These are phyloP conservation scores for thale cress (Arabidopsis thaliana) DNA, from an alignment of 345 rosid species.

Conservation along the genomic window DNA sequence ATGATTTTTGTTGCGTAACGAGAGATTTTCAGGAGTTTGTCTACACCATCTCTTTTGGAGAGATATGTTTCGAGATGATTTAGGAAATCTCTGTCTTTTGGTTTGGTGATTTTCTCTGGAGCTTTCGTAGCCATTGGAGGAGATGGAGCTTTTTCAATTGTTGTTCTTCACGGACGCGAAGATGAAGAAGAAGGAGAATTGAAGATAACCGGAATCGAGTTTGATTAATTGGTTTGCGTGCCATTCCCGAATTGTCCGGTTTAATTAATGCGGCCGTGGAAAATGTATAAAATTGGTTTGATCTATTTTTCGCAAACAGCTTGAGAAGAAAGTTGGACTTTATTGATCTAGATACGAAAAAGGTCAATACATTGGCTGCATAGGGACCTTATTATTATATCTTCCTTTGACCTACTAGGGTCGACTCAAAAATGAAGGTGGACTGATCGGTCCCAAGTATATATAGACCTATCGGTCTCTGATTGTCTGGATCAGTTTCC, in stretches of 20 bases:
- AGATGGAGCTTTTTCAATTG: neutral
- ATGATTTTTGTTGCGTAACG: slow-evolving; percentile 88
- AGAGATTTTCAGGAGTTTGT: slow-evolving; percentile 89
- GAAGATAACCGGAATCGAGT: neutral
- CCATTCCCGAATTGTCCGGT: slow-evolving; percentile 15
- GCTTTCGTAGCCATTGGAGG: slow-evolving; percentile 39
- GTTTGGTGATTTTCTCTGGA: slow-evolving; percentile 17
- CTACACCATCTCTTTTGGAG: slow-evolving; percentile 83
- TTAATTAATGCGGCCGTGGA: neutral
- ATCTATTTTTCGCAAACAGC: no score
- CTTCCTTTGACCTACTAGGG: no score
- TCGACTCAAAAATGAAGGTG: no score
- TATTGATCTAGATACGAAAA: no score
- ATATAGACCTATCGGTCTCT: no score
- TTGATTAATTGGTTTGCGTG: slow-evolving; percentile 31
- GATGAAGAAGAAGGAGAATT: neutral
- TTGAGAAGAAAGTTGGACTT: no score
- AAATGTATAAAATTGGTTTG: no score
- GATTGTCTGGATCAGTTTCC: no score
- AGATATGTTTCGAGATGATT: slow-evolving; percentile 81
- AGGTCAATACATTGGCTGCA: no score
- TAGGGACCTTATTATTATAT: no score
- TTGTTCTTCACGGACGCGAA: neutral
- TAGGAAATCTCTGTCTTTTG: slow-evolving; percentile 57
- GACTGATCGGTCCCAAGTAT: no score